Evolutionary conservation across 257 asterid genomes (phyloP).

Genomic region (Lavandula angustifolia): DNA sequence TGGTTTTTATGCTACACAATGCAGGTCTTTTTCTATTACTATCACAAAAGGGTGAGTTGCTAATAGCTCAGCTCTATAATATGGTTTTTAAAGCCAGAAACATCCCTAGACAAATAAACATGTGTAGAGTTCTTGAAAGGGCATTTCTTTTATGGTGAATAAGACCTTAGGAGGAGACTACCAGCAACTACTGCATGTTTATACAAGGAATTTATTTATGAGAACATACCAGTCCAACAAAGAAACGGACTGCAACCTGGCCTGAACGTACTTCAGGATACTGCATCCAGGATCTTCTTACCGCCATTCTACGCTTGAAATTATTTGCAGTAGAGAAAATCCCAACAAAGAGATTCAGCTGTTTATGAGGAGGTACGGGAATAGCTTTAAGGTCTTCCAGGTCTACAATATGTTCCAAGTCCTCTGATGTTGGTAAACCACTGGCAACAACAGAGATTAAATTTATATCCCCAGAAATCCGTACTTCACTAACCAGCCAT

Average conservation of each 20-base stretch:
- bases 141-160: background rate
- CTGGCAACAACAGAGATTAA: conserved; percentile 84
- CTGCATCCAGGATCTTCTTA: conserved; percentile 99
- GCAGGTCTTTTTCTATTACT: conserved; percentile 23
- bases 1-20: conserved; percentile 88
- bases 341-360: conserved; percentile 76
- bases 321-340: conserved; percentile 95
- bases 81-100: background rate
- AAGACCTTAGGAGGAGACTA: background rate
- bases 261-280: conserved; percentile 83
- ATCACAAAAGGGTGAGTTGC: background rate
- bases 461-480: conserved; percentile 81
- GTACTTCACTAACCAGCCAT: conserved; percentile 88
- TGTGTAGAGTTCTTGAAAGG: background rate
- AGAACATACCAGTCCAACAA: conserved; percentile 89
- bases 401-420: conserved; percentile 72
- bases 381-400: conserved; percentile 75
- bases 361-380: conserved; percentile 51
- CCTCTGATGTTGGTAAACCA: conserved; percentile 96
- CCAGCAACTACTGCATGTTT: background rate
- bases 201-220: background rate
- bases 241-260: conserved; percentile 89
- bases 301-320: conserved; percentile 98
- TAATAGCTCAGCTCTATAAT: background rate
- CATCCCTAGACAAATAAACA: background rate